Base-by-base conservation (phyloP, 2,329 filamentous ascomycete species). In the Fusarium keratoplasticum region DNA sequence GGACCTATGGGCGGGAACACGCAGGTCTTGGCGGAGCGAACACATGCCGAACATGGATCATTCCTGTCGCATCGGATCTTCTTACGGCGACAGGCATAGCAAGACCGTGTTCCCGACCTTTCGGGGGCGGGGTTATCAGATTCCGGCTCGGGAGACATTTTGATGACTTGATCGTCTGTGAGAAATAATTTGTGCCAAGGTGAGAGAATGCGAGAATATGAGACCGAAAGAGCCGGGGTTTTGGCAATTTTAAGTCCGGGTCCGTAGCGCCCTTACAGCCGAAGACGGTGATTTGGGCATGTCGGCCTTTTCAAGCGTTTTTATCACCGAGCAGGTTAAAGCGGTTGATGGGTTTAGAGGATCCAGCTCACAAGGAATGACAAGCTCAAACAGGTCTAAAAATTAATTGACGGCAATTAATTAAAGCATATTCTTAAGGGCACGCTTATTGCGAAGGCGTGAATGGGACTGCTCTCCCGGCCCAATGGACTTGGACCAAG, bases 1-100 rank as follows among this genome's bases (percentile, higher is more conserved):
- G 9, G 16, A 0, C 55, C 63, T 6, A 20, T 16, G 2, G 63
- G 42, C 6, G 66, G 64, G 35, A 61, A 68, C 11, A 1, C 14
- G 10, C 66, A 68, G 44, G 27, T 13, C 20, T 40, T 68, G 0
- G 42, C 54, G 2, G 36, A 55, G 3, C 35, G 31, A 8, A 16
- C 13, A 7, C 66, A 67, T 25, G 55, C 27, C 0, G 66, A 61
- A 5, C 66, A 68, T 31, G 66, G 66, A 0, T n/a, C 54, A 9
- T 11, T 35, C 44, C 40, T 68, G 25, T 68, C 54, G 13, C 66
- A 68, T 9, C 44, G 44, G 6, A 66, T 68, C 36, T 68, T 68
- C 31, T 67, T 68, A 3, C 31, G 25, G 10, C 66, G 52, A 55
- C 66, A 67, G 6, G 6, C n/a, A 18, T 61, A 42, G 8, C 63